Percentiles rank a stretch among this genome's conserved stretches.
phyloP scores from a whole-genome alignment of 2,329 filamentous ascomycete genomes.

The Botrytis byssoidea region DNA sequence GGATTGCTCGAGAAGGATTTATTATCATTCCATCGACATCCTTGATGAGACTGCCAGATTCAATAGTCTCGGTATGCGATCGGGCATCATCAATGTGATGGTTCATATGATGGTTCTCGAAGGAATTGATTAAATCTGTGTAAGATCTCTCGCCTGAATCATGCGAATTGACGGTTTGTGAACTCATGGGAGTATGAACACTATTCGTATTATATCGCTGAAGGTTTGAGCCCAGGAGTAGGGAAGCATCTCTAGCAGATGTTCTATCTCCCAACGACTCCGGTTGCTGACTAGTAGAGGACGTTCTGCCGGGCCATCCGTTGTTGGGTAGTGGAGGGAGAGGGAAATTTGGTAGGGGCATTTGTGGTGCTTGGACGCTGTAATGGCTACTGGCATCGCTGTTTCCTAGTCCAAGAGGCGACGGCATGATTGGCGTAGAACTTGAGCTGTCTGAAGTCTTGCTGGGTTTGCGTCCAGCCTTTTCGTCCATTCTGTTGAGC shows the following conservation, averaged over 20 bases:
- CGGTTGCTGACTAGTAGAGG: constrained; percentile 22
- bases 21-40: constrained; percentile 44
- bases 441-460: not conserved
- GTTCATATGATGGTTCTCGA: constrained; percentile 25
- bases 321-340: constrained; percentile 13
- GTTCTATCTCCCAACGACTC: constrained; percentile 16
- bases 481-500: constrained; percentile 50
- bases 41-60: constrained; percentile 41
- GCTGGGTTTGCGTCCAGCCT: constrained; percentile 16
- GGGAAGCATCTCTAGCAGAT: constrained; percentile 9
- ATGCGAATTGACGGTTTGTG: not conserved
- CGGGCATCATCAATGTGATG: constrained; percentile 35
- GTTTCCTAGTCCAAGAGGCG: not conserved
- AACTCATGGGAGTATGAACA: not conserved
- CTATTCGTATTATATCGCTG: constrained; percentile 11
- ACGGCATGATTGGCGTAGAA: not conserved
- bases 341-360: constrained; percentile 23
- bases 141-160: constrained; percentile 14
- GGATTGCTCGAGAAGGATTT: constrained; percentile 46
- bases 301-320: constrained; percentile 24
- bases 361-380: constrained; percentile 20
- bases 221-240: constrained; percentile 13
- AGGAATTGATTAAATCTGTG: constrained; percentile 21
- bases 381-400: constrained; percentile 14
- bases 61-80: constrained; percentile 35